Percentiles rank a stretch among this genome's conserved stretches.
phyloP scores from a whole-genome alignment of 108 stramenopile species.

The Nitzschia sp. region DNA sequence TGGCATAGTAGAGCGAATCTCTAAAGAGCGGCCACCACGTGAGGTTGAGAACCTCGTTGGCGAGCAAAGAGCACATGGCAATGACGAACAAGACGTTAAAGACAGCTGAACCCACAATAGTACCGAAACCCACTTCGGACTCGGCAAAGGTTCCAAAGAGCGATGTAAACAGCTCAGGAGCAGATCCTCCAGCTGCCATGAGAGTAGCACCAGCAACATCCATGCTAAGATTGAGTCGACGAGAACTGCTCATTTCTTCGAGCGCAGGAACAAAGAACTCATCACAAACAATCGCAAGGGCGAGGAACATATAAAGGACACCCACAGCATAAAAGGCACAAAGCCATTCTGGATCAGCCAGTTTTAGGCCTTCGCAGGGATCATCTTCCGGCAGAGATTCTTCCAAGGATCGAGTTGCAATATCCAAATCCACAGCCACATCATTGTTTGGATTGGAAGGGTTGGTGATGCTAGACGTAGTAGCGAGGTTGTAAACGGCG shows the following conservation, averaged over 20 bases:
- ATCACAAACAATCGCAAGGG: constrained; percentile 81
- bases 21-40: constrained; percentile 86
- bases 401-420: neutral
- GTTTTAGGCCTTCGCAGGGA: constrained; percentile 21
- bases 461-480: neutral
- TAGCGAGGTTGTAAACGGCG: constrained; percentile 20
- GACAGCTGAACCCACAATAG: constrained; percentile 83
- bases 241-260: constrained; percentile 64
- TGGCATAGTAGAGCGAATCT: constrained; percentile 68
- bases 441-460: neutral
- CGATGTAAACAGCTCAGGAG: constrained; percentile 81
- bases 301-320: constrained; percentile 81
- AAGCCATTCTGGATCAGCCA: constrained; percentile 40
- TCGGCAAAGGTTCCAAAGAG: constrained; percentile 75
- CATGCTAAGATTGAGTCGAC: constrained; percentile 59
- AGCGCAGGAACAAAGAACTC: constrained; percentile 86
- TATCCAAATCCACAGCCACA: neutral
- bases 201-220: constrained; percentile 85
- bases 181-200: constrained; percentile 77
- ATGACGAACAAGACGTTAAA: constrained; percentile 89
- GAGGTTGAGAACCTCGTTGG: constrained; percentile 63
- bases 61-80: constrained; percentile 67
- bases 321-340: constrained; percentile 48
- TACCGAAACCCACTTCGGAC: constrained; percentile 80
- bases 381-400: neutral